Evolutionary conservation across 208 protist genomes (phyloP), one percentile per base, ranked within the genome.

Genomic region (Acanthamoeba lenticulata): DNA sequence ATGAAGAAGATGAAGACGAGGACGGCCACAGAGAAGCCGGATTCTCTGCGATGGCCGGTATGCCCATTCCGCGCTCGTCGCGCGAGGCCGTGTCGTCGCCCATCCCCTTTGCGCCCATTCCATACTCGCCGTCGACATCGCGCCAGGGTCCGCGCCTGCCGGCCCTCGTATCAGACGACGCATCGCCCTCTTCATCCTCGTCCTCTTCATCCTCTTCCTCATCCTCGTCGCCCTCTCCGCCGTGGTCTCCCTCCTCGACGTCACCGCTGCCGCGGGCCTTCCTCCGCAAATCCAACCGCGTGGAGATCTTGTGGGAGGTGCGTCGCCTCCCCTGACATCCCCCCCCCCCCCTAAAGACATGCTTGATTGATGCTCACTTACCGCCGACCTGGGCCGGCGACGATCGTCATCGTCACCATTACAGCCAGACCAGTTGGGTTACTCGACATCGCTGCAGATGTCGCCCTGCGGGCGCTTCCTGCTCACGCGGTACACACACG

Each of bases 221-320:
- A 69, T n/a, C 60, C 29, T 9, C 29, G 3, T 69, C 60, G 60
- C 9, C 29, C 5, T 5, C 5, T 3, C 6, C 60, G 60, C 11
- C 11, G 60, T 69, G 11, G 19, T 6, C 11, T 6, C 15, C 45
- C 9, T 5, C 9, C 9, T 57, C 52, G 52, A 2, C 52, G 52
- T 57, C 52, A 2, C 52, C 52, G 52, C 62, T 72, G 1, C 62
- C 62, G 1, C 62, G 62, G 5, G 32, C 62, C 34, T 72, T 72
- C 62, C 62, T 72, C 2, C 27, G 62, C 11, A 72, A 72, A 29
- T 38, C 62, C 27, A 72, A 72, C n/a, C 27, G 62, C 27, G 62
- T 72, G 62, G 62, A 72, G 62, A 72, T 72, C 62, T 11, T 72
- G 6, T 72, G 62, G 62, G 62, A 72, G 62, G 62, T 72, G 36